Base-by-base conservation (phyloP, 1,284 basidiomycete species). In the Trametes versicolor region DNA sequence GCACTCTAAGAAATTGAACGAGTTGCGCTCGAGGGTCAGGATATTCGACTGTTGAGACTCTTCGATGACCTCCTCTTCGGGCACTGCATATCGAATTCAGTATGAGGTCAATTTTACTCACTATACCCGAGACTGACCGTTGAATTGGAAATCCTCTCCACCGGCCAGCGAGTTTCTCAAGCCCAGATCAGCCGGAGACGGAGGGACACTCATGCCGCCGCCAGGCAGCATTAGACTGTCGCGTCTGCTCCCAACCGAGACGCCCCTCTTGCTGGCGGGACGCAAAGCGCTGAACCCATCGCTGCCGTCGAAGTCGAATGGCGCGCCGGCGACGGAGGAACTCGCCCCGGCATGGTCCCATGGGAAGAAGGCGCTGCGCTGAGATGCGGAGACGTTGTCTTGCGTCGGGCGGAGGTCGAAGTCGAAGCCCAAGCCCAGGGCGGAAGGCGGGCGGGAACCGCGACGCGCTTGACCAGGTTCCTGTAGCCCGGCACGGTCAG, bases 271-370 rank as follows among this genome's bases (percentile, higher is more conserved):
- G 36, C 84, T 77, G 58, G 88, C 87, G 5, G 82, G 85, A 17
- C 78, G 81, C 39, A 86, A 85, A 41, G 87, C 71, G 67, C 81
- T 84, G 49, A 83, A 71, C 52, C 77, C 78, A 64, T 86, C 84
- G 68, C 81, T 84, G 41, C 78, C 77, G 43, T 67, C 70, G 37
- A 78, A 74, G 6, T 77, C 80, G 63, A 83, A 79, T 5, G 73
- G 79, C 29, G 74, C 80, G 4, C 73, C 80, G 41, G 72, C 72
- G 39, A 74, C 80, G 4, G 90, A 91, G 13, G 89, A 90, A 65
- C 84, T 90, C 6, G 81, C 79, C 0, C 87, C 90, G 17, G 90
- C 91, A 74, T 93, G 84, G 71, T 94, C 92, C 92, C 92, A 94
- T 5, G 92, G 93, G 75, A 93, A 93, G 50, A 93, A 75, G 8